Evolutionary conservation across 1,139 yeast genomes (phyloP), one percentile per base, ranked within the genome.

Genomic region (Komagataea norvegica): DNA sequence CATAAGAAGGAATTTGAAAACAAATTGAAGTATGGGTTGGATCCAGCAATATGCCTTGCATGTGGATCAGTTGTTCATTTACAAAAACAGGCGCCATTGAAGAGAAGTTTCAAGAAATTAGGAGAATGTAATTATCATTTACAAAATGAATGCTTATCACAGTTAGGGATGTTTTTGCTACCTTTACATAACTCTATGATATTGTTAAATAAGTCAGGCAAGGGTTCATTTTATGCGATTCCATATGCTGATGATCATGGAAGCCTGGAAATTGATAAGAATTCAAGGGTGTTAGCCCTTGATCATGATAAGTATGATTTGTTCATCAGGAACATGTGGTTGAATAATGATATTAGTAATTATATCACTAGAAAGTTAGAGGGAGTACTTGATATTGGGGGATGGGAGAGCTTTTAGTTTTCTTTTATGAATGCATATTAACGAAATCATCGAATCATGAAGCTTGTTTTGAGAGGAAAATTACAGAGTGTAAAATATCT

Each of bases 191-290:
- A 87, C 47, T 68, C 85, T n/a, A 59, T 86, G 25, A 62, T 87
- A 38, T 57, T 86, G 26, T 58, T 91, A 37, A 74, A 83, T 47
- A 74, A 75, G 36, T 13, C 19, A 1, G 84, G 82, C 0, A 68
- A 70, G 42, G 98, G 98, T 0, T 78, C 95, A 0, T 89, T 89
- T 56, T 72, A 77, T 44, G 79, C 79, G 30, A 84, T 95, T 1
- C 98, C 97, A 0, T 91, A 79, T 55, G 62, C 86, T 31, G 96
- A 89, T 57, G 70, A 72, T 33, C 95, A 87, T 59, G 97, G 97
- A 0, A 97, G 89, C 53, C 61, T 79, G 13, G 89, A 89, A 33
- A 82, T 78, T 33, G 93, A 84, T 28, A 81, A 84, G 49, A 75
- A 80, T 37, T 81, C 82, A 1, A 75, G 86, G 38, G 86, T 94